A percentile compares a stretch with the other conserved stretches of the same genome.
These are phyloP conservation scores for Solanum rostratum DNA, from an alignment of 257 asterid genomes.

Conservation along the genomic window DNA sequence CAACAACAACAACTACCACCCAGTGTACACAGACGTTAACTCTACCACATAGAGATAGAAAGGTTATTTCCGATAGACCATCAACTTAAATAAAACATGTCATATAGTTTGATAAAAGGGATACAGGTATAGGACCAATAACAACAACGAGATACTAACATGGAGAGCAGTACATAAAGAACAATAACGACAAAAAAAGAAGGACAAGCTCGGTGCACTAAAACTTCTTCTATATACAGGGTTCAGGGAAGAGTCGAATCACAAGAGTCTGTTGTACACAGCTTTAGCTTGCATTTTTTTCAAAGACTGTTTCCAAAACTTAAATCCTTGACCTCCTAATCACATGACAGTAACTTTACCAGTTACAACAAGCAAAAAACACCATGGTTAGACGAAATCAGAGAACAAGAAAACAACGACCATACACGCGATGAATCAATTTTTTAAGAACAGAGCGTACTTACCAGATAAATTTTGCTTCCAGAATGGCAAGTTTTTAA, in stretches of 20 bases:
- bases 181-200: not conserved
- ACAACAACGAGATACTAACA: not conserved
- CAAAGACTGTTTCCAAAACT: too few species aligned
- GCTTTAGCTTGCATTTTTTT: too few species aligned
- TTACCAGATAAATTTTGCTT: constrained; percentile 75
- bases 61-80: not conserved
- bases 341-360: too few species aligned
- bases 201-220: too few species aligned
- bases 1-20: not conserved
- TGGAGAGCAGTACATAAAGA: not conserved
- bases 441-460: not conserved
- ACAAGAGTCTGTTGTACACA: too few species aligned
- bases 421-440: not conserved
- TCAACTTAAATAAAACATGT: not conserved
- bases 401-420: not conserved
- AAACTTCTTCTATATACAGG: too few species aligned
- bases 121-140: not conserved
- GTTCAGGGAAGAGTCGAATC: too few species aligned
- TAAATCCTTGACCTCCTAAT: too few species aligned
- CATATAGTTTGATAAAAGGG: not conserved
- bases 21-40: not conserved
- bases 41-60: not conserved
- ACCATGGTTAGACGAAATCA: not conserved
- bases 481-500: constrained; percentile 59
- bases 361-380: not conserved